These are phyloP conservation scores for Mikania micrantha DNA, from an alignment of 129 eudicot genomes.

Conservation along the genomic window DNA sequence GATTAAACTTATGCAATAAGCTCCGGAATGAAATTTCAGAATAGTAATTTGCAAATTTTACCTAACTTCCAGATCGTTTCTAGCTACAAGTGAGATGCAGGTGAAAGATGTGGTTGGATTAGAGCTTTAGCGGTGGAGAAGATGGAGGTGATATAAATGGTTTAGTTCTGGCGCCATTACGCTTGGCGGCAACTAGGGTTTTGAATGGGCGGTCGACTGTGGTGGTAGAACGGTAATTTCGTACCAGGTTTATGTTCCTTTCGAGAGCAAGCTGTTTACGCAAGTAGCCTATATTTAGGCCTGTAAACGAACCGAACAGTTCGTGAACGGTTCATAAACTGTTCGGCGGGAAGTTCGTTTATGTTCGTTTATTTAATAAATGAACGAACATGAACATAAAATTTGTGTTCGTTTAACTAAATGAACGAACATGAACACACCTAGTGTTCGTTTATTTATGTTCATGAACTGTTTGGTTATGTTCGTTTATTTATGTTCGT, in stretches of 20 bases:
- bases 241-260: neutral
- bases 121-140: neutral
- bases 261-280: too few species aligned
- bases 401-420: too few species aligned
- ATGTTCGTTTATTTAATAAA: too few species aligned
- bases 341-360: too few species aligned
- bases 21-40: neutral
- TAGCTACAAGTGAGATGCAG: neutral
- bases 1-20: neutral
- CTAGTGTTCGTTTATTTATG: too few species aligned
- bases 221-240: neutral
- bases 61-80: constrained; percentile 16
- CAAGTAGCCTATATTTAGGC: too few species aligned
- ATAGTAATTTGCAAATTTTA: neutral
- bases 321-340: too few species aligned
- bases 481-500: too few species aligned
- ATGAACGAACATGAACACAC: too few species aligned
- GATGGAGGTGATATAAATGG: neutral
- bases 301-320: too few species aligned
- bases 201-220: constrained; percentile 8
- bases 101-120: neutral
- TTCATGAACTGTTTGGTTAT: too few species aligned
- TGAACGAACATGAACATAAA: too few species aligned
- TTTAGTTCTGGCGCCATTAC: constrained; percentile 43
- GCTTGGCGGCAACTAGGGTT: constrained; percentile 66